Base-by-base conservation (phyloP, 2,329 filamentous ascomycete genomes). In the Ascochyta koolunga region DNA sequence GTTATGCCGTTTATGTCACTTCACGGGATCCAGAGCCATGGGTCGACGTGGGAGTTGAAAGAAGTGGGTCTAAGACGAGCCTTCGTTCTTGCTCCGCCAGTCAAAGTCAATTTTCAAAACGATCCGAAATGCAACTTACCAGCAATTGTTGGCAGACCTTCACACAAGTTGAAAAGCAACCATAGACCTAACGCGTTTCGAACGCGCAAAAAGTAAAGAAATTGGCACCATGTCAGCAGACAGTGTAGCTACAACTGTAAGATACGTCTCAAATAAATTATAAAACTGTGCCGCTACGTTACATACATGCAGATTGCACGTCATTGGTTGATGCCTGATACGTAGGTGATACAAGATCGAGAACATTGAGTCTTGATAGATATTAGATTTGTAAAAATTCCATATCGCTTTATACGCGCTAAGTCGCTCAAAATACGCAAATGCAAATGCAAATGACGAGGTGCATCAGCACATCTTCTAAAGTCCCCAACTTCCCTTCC, bases 401-500 rank as follows among this genome's bases (percentile, higher is more conserved):
- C 51, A 45, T 31, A 39, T 53, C 49, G 49, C 52, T 54, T 54
- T 56, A 42, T 39, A 47, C 32, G 33, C 62, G 64, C 64, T 65
- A 62, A 64, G 55, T 47, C 54, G 59, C 61, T 49, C 50, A 62
- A 29, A 50, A 56, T 48, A 58, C 53, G 43, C 46, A 55, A 52
- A 37, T 43, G 10, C 48, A 56, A 27, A 56, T 52, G 37, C 27
- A 40, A 41, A 9, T n/a, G 10, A 24, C 18, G 38, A 48, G 19
- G 31, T 29, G 16, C 13, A 25, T 5, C 11, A 22, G 36, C 43
- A 40, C 33, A 42, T 31, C 21, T 22, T 48, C 49, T 60, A 72
- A 11, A 70, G 50, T 16, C 77, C 79, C 79, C 79, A 82, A 69
- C 77, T 80, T 21, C 79, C 79, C 60, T 77, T 76, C 56, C 79